Evolutionary conservation across 2,329 filamentous ascomycete genomes (phyloP).

Genomic region (Fusarium newnesense): DNA sequence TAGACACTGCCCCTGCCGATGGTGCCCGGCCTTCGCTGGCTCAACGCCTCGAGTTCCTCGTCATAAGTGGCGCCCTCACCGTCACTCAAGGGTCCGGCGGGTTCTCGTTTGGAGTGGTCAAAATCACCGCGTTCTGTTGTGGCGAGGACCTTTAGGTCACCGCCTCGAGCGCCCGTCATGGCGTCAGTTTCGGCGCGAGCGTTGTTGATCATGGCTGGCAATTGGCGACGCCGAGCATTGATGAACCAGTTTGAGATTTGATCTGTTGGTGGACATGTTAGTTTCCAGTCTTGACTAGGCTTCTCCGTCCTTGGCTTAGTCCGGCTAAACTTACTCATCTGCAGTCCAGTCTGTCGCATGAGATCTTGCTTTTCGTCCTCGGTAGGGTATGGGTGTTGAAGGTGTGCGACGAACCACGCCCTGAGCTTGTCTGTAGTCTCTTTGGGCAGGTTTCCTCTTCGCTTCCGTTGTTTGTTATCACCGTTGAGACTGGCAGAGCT

Average conservation of each 20-base stretch:
- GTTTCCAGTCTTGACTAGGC: not conserved
- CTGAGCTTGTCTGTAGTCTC: slow-evolving; percentile 85
- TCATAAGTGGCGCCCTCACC: slow-evolving; percentile 58
- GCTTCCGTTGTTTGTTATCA: slow-evolving; percentile 66
- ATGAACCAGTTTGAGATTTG: slow-evolving; percentile 86
- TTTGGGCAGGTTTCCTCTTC: slow-evolving; percentile 90
- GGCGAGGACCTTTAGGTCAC: slow-evolving; percentile 52
- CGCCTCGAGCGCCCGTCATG: slow-evolving; percentile 50
- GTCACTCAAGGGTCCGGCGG: slow-evolving; percentile 57
- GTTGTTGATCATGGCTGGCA: slow-evolving; percentile 69
- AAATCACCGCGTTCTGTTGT: slow-evolving; percentile 54
- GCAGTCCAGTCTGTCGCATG: slow-evolving; percentile 78
- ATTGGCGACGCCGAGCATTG: slow-evolving; percentile 75
- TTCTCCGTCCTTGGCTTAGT: not conserved
- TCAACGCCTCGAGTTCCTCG: slow-evolving; percentile 52
- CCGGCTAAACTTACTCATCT: slow-evolving; percentile 72
- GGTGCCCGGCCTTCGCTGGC: slow-evolving; percentile 47
- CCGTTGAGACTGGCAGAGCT: slow-evolving; percentile 51
- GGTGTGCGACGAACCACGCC: slow-evolving; percentile 81
- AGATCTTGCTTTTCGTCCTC: slow-evolving; percentile 89
- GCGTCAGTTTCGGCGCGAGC: slow-evolving; percentile 63
- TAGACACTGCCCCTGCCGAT: slow-evolving; percentile 61
- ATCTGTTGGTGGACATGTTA: slow-evolving; percentile 53
- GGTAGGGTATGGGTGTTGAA: slow-evolving; percentile 85
- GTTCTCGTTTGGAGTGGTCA: slow-evolving; percentile 50